phyloP scores from a whole-genome alignment of 2,329 filamentous ascomycete species.

The Fusarium sp. region DNA sequence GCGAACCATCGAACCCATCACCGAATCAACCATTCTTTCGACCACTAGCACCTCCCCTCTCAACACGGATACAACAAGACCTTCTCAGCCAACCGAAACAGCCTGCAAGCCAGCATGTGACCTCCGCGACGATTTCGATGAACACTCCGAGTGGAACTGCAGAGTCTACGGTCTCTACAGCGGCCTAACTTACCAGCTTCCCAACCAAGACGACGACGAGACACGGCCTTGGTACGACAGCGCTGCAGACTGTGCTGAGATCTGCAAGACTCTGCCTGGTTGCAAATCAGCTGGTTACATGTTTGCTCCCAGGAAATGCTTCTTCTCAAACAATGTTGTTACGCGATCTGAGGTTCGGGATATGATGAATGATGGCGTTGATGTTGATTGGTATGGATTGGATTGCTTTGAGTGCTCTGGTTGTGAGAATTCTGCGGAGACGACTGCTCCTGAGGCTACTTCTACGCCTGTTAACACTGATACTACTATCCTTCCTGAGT shows the following conservation, averaged over 20 bases:
- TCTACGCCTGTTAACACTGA: neutral
- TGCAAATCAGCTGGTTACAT: neutral
- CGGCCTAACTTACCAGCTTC: neutral
- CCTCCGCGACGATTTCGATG: fast-evolving
- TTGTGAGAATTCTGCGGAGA: neutral
- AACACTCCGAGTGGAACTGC: neutral
- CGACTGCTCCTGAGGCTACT: neutral
- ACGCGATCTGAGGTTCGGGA: neutral
- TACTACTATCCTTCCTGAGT: neutral
- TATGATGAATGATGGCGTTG: neutral
- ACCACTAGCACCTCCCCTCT: neutral
- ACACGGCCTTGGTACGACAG: neutral
- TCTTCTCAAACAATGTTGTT: conserved; percentile 1
- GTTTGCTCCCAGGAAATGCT: neutral
- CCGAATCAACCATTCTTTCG: neutral
- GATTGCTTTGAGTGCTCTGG: neutral
- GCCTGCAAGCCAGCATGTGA: neutral
- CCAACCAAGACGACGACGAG: neutral
- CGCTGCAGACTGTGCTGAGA: neutral
- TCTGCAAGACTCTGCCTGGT: neutral
- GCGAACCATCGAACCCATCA: fast-evolving
- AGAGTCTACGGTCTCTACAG: neutral
- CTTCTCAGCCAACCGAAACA: neutral
- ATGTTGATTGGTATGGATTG: conserved; percentile 4
- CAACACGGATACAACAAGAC: neutral